Conservation (phyloP, 768 basidiomycete genomes). For the Tylopilus cervinicoccineus region DNA sequence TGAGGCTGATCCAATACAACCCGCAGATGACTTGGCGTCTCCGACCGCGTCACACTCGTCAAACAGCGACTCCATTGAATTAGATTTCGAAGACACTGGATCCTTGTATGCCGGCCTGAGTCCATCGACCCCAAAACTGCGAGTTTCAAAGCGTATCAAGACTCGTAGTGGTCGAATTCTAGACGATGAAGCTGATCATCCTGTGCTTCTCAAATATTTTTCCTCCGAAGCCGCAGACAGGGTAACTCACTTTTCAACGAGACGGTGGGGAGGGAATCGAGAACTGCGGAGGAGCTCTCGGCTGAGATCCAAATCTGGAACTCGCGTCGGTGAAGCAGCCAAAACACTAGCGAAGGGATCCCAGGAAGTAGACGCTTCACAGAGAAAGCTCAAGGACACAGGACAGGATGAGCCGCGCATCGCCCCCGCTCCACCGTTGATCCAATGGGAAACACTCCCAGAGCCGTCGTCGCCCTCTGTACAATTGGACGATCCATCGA, state of each 20-base stretch:
- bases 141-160: slow-evolving; percentile 41
- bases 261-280: too few relatives aligned
- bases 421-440: slow-evolving; percentile 11
- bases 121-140: slow-evolving; percentile 28
- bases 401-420: background rate
- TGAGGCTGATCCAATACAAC: slow-evolving; percentile 42
- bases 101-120: background rate
- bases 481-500: slow-evolving; percentile 26
- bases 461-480: slow-evolving; percentile 26
- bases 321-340: background rate
- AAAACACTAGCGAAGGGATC: slow-evolving; percentile 13
- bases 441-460: slow-evolving; percentile 30
- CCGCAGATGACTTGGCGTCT: slow-evolving; percentile 35
- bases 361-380: background rate
- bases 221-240: slow-evolving; percentile 16
- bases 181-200: slow-evolving; percentile 21
- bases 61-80: slow-evolving; percentile 32
- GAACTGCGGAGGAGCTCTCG: slow-evolving; percentile 22
- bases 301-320: slow-evolving; percentile 1
- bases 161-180: slow-evolving; percentile 34
- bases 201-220: slow-evolving; percentile 21
- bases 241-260: slow-evolving; percentile 19
- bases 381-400: background rate
- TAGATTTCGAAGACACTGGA: slow-evolving; percentile 3
- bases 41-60: slow-evolving; percentile 3